These are phyloP conservation scores for Lentinula lateritia DNA, from an alignment of 768 basidiomycete species.

Conservation along the genomic window DNA sequence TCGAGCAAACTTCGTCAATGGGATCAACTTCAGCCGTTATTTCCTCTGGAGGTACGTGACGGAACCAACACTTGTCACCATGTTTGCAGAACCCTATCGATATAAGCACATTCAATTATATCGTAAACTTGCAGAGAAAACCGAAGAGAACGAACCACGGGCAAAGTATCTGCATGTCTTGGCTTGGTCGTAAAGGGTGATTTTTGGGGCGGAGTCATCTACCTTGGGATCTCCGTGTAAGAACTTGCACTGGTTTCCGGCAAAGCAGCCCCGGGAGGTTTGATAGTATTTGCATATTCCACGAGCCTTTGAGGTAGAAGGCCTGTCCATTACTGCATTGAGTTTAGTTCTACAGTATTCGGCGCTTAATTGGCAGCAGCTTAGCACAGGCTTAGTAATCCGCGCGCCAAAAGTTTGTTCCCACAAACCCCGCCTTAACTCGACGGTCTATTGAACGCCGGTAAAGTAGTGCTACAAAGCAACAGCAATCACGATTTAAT, in stretches of 20 bases:
- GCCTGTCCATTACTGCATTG: constrained; percentile 36
- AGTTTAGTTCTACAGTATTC: not conserved
- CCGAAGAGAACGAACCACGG: constrained; percentile 33
- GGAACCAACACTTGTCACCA: constrained; percentile 74
- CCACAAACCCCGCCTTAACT: no score
- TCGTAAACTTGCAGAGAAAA: not conserved
- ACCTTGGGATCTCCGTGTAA: constrained; percentile 45
- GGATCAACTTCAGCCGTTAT: constrained; percentile 21
- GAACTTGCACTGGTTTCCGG: constrained; percentile 70
- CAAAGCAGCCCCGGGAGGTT: constrained; percentile 62
- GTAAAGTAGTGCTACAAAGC: no score
- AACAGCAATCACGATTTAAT: no score
- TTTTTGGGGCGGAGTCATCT: constrained; percentile 24
- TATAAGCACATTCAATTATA: not conserved
- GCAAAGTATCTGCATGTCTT: constrained; percentile 68
- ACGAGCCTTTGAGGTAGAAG: constrained; percentile 63
- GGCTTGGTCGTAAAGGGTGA: constrained; percentile 66
- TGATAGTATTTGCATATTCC: constrained; percentile 68
- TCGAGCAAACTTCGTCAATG: constrained; percentile 55
- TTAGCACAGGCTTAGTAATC: not conserved
- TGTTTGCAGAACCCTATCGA: constrained; percentile 61
- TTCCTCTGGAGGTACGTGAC: constrained; percentile 37
- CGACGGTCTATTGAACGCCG: no score
- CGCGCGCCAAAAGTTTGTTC: no score
- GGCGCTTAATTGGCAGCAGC: not conserved